A percentile compares a stretch with the other conserved stretches of the same genome.
phyloP scores from a whole-genome alignment of 1,284 basidiomycete genomes.

The Puccinia triticina region DNA sequence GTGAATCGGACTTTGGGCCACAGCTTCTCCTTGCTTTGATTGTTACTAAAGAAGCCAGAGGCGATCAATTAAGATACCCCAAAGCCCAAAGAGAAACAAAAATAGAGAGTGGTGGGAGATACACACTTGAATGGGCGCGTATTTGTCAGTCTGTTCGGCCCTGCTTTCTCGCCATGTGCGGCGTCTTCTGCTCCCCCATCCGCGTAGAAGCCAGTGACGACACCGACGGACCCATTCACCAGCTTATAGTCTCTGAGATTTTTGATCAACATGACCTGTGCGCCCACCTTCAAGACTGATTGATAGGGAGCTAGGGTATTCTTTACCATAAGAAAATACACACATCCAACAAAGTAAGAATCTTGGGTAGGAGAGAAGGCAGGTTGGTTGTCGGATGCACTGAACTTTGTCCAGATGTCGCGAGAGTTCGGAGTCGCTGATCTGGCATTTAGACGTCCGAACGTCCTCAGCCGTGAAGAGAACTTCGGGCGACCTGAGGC shows the following conservation, averaged over 20 bases:
- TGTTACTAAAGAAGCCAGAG: slow-evolving; percentile 51
- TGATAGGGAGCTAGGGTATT: slow-evolving; percentile 60
- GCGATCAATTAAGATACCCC: background rate
- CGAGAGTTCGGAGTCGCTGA: background rate
- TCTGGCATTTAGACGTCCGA: background rate
- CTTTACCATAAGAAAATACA: slow-evolving; percentile 51
- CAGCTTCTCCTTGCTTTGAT: slow-evolving; percentile 55
- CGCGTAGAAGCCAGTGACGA: slow-evolving; percentile 69
- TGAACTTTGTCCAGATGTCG: slow-evolving; percentile 59
- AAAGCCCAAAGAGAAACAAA: background rate
- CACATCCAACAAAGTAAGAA: slow-evolving; percentile 52
- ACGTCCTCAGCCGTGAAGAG: slow-evolving; percentile 33
- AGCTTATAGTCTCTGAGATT: slow-evolving; percentile 70
- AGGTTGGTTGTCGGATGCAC: slow-evolving; percentile 63
- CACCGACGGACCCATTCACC: slow-evolving; percentile 81
- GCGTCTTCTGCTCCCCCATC: slow-evolving; percentile 58
- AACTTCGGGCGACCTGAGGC: slow-evolving; percentile 59
- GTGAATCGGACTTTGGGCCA: slow-evolving; percentile 54
- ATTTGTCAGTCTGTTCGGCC: slow-evolving; percentile 47
- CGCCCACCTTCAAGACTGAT: slow-evolving; percentile 70
- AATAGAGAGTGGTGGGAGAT: background rate
- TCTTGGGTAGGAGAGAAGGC: background rate
- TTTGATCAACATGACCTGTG: slow-evolving; percentile 74
- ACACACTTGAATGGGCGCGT: slow-evolving; percentile 12
- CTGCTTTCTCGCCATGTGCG: slow-evolving; percentile 30